These are phyloP conservation scores for Auricularia auricula-judae DNA, from an alignment of 768 basidiomycete species.

Conservation along the genomic window DNA sequence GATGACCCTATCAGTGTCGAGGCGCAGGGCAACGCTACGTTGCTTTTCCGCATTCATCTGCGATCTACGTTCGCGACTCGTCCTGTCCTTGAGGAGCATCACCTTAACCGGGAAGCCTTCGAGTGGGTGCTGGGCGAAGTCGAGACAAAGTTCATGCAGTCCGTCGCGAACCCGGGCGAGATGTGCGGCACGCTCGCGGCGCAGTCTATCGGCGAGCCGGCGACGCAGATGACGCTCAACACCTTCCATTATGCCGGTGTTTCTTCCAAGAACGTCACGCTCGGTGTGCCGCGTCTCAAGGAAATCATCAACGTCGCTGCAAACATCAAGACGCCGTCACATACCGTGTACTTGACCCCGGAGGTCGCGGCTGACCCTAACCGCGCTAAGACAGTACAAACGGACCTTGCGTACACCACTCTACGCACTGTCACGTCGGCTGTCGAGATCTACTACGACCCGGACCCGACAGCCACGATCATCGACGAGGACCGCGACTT, in stretches of 20 bases:
- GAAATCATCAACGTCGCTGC: conserved; percentile 99
- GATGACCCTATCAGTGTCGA: conserved; percentile 62
- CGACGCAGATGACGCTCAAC: conserved; percentile 99
- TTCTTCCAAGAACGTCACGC: conserved; percentile 98
- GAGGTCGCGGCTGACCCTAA: conserved; percentile 50
- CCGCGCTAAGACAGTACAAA: conserved; percentile 79
- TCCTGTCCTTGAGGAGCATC: conserved; percentile 77
- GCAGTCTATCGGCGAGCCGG: conserved; percentile 98
- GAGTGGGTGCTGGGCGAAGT: conserved; percentile 97
- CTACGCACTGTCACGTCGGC: conserved; percentile 88
- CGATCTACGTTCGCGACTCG: conserved; percentile 82
- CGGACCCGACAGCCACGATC: conserved; percentile 80
- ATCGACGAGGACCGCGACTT: conserved; percentile 95
- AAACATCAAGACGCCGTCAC: conserved; percentile 95
- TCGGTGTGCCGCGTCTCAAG: conserved; percentile 97
- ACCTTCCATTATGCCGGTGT: conserved; percentile 99
- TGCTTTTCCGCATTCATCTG: conserved; percentile 89
- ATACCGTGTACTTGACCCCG: conserved; percentile 80
- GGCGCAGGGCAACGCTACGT: conserved; percentile 79
- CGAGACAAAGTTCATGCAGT: conserved; percentile 91
- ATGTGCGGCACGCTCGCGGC: conserved; percentile 99
- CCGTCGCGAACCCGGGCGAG: conserved; percentile 87
- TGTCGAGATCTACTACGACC: conserved; percentile 98
- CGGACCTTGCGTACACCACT: conserved; percentile 88
- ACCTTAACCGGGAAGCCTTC: conserved; percentile 86